Conservation (phyloP, 2,329 filamentous ascomycete species). For the Zasmidium angulare region DNA sequence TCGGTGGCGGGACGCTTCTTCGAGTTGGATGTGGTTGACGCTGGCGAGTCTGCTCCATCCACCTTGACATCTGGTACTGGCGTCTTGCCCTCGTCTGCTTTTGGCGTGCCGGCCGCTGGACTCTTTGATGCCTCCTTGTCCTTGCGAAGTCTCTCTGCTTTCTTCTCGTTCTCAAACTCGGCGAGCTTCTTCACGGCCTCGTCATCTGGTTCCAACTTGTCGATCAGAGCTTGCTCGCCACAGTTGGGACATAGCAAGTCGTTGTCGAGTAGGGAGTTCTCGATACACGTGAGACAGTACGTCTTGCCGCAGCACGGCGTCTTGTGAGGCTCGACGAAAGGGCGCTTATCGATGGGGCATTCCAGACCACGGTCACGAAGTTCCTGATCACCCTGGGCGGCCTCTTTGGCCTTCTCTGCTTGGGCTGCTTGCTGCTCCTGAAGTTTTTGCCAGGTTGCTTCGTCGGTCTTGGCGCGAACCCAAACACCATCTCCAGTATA, state of each 20-base stretch:
- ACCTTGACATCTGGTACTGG: conserved; percentile 27
- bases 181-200: conserved; percentile 86
- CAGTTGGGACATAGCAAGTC: conserved; percentile 95
- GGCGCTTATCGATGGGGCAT: conserved; percentile 94
- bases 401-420: conserved; percentile 73
- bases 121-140: conserved; percentile 42
- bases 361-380: conserved; percentile 84
- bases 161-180: conserved; percentile 63
- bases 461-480: conserved; percentile 93
- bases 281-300: conserved; percentile 99
- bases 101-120: conserved; percentile 27
- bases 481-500: conserved; percentile 97
- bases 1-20: conserved; percentile 86
- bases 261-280: conserved; percentile 96
- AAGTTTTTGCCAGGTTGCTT: conserved; percentile 94
- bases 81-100: conserved; percentile 19
- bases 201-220: conserved; percentile 81
- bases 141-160: conserved; percentile 46
- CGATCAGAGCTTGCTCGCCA: conserved; percentile 86
- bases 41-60: conserved; percentile 34
- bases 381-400: conserved; percentile 77
- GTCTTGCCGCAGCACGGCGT: conserved; percentile 98
- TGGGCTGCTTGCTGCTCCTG: conserved; percentile 90
- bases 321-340: conserved; percentile 98
- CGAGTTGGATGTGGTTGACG: conserved; percentile 40